phyloP scores from a whole-genome alignment of 2,329 filamentous ascomycete genomes.

The Ascochyta viciae-villosae region DNA sequence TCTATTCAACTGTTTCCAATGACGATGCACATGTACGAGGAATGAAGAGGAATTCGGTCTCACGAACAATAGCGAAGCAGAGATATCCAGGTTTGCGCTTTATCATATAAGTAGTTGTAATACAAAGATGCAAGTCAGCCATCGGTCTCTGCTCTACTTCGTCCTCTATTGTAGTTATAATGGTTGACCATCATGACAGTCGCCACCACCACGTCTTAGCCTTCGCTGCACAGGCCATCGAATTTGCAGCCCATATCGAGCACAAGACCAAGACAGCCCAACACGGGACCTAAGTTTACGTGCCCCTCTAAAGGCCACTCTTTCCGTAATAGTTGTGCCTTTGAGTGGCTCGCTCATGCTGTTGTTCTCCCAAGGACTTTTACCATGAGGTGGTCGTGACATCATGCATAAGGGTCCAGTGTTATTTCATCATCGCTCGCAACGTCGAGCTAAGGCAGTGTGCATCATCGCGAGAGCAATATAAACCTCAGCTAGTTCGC shows the following conservation, averaged over 20 bases:
- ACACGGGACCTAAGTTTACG: not conserved
- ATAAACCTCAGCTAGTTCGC: slow-evolving; percentile 5
- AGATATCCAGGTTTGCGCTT: slow-evolving; percentile 18
- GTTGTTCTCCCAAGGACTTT: not conserved
- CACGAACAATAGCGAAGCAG: slow-evolving; percentile 10
- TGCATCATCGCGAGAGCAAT: slow-evolving; percentile 11
- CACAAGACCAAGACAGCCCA: not conserved
- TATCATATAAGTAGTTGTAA: slow-evolving; percentile 14
- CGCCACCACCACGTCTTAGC: not conserved
- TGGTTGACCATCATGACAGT: not conserved
- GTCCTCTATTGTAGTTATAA: not conserved
- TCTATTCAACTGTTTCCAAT: slow-evolving; percentile 8
- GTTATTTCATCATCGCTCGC: slow-evolving; percentile 15
- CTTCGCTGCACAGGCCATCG: not conserved
- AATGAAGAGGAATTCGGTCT: slow-evolving; percentile 2
- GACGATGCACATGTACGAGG: slow-evolving; percentile 9
- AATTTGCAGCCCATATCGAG: not conserved
- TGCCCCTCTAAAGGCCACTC: not conserved
- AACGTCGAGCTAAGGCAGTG: not conserved
- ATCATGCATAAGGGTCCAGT: slow-evolving; percentile 15
- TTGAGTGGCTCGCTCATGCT: slow-evolving; percentile 1
- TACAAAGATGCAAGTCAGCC: slow-evolving; percentile 3
- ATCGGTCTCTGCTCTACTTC: not conserved
- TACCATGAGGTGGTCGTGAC: slow-evolving; percentile 18
- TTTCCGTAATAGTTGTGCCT: not conserved